A percentile compares a stretch with the other conserved stretches of the same genome.
Evolutionary conservation across 169 alveolate genomes (phyloP).

Genomic region (Eimeria falciformis): DNA sequence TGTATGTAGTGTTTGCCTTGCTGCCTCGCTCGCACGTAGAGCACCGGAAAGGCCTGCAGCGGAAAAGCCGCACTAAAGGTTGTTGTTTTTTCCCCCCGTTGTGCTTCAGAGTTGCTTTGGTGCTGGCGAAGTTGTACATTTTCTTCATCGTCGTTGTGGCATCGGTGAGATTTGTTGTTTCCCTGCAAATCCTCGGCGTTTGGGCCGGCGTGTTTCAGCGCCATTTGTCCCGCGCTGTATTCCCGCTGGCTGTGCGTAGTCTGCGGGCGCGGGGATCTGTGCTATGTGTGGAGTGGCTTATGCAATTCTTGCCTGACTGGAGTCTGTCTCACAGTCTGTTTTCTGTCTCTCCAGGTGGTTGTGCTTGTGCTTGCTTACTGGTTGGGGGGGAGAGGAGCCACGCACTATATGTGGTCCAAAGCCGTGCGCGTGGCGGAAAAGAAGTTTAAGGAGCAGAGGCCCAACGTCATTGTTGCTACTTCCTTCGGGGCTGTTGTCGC

Average conservation of each 20-base stretch:
- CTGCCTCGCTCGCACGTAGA: background rate
- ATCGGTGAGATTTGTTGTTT: slow-evolving; percentile 72
- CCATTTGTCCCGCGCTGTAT: background rate
- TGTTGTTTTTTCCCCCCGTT: background rate
- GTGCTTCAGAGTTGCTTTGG: slow-evolving; percentile 66
- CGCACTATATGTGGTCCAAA: slow-evolving; percentile 74
- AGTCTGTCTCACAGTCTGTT: no score
- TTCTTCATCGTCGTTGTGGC: slow-evolving; percentile 41
- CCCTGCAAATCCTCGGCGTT: no score
- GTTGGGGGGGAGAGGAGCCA: slow-evolving; percentile 79
- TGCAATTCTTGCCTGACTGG: no score
- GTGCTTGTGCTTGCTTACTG: slow-evolving; percentile 65
- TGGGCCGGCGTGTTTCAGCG: background rate
- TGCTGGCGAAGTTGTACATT: slow-evolving; percentile 72
- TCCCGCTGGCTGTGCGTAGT: background rate
- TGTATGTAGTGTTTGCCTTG: background rate
- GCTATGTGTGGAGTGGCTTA: no score
- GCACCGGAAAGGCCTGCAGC: background rate
- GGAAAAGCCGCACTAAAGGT: background rate
- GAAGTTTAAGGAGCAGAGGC: slow-evolving; percentile 70
- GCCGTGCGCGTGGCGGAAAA: slow-evolving; percentile 77
- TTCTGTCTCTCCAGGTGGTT: slow-evolving; percentile 12
- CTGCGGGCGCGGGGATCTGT: background rate
- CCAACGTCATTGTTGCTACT: slow-evolving; percentile 79
- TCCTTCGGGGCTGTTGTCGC: slow-evolving; percentile 80